Evolutionary conservation across 2,329 filamentous ascomycete species (phyloP).

Genomic region (Fusarium begoniae): DNA sequence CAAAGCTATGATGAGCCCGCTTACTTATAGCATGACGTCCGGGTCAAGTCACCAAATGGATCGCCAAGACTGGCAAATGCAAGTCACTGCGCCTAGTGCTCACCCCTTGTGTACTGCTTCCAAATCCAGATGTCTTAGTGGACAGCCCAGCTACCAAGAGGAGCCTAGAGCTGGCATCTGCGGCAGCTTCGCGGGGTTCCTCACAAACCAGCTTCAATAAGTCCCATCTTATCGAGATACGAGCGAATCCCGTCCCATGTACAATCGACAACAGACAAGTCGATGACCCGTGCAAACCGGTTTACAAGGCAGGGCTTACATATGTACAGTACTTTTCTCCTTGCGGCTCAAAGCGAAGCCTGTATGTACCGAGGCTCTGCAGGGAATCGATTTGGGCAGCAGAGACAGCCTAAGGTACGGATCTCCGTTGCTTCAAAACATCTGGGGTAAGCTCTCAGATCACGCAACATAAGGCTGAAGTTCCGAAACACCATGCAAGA

Average conservation of each 20-base stretch:
- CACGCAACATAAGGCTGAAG: constrained; percentile 36
- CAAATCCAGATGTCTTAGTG: constrained; percentile 19
- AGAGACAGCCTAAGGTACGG: constrained; percentile 11
- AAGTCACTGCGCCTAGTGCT: constrained; percentile 32
- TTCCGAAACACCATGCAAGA: constrained; percentile 19
- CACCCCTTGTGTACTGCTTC: constrained; percentile 15
- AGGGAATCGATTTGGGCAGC: background rate
- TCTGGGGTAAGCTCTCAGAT: constrained; percentile 25
- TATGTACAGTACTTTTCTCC: background rate
- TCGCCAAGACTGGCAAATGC: constrained; percentile 29
- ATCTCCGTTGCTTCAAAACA: constrained; percentile 23
- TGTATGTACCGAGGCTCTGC: constrained; percentile 1
- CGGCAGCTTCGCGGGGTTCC: constrained; percentile 20
- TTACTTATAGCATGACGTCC: constrained; percentile 36
- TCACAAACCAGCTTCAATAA: constrained; percentile 9
- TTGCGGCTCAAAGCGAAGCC: constrained; percentile 2
- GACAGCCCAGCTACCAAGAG: constrained; percentile 8
- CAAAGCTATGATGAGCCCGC: background rate
- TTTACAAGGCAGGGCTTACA: constrained; percentile 7
- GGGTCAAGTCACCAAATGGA: constrained; percentile 36
- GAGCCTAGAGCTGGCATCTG: constrained; percentile 8
- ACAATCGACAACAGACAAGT: constrained; percentile 20
- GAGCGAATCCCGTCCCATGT: constrained; percentile 30
- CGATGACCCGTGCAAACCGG: constrained; percentile 35
- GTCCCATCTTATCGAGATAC: constrained; percentile 27